Percentiles rank a stretch among this genome's conserved stretches.
Evolutionary conservation across 1,139 yeast genomes (phyloP).

Genomic region (Yarrowia galli): DNA sequence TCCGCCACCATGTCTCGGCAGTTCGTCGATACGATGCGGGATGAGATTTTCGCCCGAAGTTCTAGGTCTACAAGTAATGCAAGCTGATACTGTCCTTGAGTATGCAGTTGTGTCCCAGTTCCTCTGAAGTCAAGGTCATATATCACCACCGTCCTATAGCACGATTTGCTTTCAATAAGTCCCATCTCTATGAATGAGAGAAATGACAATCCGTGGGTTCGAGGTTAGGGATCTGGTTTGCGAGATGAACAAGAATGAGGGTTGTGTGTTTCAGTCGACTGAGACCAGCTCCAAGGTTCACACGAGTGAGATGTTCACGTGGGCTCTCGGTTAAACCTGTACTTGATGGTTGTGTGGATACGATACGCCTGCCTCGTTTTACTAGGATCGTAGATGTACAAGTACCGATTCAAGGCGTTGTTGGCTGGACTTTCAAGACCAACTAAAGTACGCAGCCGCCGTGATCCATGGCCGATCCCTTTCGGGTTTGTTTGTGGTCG

Average conservation of each 20-base stretch:
- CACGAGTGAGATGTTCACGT: background rate
- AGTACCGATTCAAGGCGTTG: too few species aligned
- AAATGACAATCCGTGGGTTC: background rate
- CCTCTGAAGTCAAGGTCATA: background rate
- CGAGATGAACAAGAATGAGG: background rate
- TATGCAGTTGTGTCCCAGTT: too few species aligned
- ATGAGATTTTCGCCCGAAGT: too few species aligned
- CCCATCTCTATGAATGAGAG: background rate
- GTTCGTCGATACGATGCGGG: background rate
- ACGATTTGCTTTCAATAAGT: background rate
- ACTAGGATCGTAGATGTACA: too few species aligned
- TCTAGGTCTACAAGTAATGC: too few species aligned
- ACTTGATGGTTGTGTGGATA: too few species aligned
- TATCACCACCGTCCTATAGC: background rate
- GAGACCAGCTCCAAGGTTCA: background rate
- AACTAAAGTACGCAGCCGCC: too few species aligned
- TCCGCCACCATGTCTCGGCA: constrained; percentile 9
- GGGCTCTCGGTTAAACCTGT: constrained; percentile 1
- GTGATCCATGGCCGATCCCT: too few species aligned
- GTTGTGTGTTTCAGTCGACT: background rate
- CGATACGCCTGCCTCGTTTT: too few species aligned
- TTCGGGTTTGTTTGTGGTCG: too few species aligned
- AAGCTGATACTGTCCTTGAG: too few species aligned
- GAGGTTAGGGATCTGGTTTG: background rate
- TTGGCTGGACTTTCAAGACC: too few species aligned